These are phyloP conservation scores for Chlamydomonas reinhardtii DNA, from an alignment of 163 green algal species.

Conservation along the genomic window DNA sequence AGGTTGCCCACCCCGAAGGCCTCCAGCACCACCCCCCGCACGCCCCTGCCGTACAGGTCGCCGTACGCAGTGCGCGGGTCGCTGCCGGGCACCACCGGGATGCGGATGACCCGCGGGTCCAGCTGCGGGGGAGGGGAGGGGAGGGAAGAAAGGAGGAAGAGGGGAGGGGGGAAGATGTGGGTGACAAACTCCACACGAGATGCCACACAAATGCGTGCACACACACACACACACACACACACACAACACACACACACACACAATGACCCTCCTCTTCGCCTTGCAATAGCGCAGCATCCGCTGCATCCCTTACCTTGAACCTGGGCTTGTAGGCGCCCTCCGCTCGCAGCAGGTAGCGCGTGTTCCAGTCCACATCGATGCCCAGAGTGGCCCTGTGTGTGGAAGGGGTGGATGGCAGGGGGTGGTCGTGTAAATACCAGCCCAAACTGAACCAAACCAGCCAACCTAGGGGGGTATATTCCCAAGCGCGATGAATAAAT, in stretches of 20 bases:
- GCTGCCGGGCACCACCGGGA: constrained; percentile 88
- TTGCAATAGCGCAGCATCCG: too few relatives aligned
- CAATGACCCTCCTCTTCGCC: too few relatives aligned
- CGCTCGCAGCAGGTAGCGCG: constrained; percentile 69
- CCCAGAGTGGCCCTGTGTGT: constrained; percentile 75
- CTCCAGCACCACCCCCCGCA: constrained; percentile 81
- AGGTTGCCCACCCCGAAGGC: constrained; percentile 96
- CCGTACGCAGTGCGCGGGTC: constrained; percentile 73
- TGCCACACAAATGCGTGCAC: too few relatives aligned
- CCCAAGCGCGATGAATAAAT: too few relatives aligned
- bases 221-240: too few relatives aligned
- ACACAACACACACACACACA: too few relatives aligned
- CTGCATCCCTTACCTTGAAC: too few relatives aligned
- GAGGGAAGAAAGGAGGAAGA: not conserved
- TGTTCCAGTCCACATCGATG: constrained; percentile 87
- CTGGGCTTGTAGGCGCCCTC: constrained; percentile 83
- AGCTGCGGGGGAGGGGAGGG: constrained; percentile 56
- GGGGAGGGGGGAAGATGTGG: not conserved
- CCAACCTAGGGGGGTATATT: too few relatives aligned
- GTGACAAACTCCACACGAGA: too few relatives aligned
- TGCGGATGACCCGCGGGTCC: constrained; percentile 84
- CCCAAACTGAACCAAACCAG: too few relatives aligned
- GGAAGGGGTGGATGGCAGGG: too few relatives aligned
- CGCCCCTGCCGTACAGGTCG: constrained; percentile 52
- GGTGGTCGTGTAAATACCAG: too few relatives aligned